phyloP scores from a whole-genome alignment of 129 eudicot species.

The Pseudognaphalium luteoalbum region DNA sequence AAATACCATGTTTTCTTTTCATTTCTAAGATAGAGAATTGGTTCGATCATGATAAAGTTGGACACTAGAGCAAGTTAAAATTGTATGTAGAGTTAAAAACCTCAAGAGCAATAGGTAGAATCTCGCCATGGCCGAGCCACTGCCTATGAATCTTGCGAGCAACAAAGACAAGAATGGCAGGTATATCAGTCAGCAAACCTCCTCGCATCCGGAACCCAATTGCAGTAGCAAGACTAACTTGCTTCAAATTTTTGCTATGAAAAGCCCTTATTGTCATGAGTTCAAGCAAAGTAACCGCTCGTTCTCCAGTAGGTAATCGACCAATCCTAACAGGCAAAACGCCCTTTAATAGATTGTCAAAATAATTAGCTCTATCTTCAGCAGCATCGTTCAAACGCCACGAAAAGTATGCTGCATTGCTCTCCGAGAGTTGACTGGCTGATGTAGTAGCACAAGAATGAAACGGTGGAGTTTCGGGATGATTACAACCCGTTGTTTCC shows the following conservation, averaged over 20 bases:
- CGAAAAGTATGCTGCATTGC: slow-evolving; percentile 73
- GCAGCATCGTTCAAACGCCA: slow-evolving; percentile 65
- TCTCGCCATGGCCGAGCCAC: slow-evolving; percentile 65
- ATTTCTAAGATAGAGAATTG: background rate
- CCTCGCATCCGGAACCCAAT: slow-evolving; percentile 66
- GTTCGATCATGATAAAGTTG: slow-evolving; percentile 11
- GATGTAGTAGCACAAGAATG: slow-evolving; percentile 47
- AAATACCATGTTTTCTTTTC: background rate
- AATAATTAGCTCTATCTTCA: slow-evolving; percentile 68
- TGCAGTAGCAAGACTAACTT: slow-evolving; percentile 80
- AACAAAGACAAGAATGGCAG: slow-evolving; percentile 87
- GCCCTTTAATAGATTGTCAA: slow-evolving; percentile 72
- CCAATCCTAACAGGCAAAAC: slow-evolving; percentile 73
- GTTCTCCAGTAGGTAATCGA: slow-evolving; percentile 62
- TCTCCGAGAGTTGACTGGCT: slow-evolving; percentile 57
- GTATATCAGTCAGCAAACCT: slow-evolving; percentile 69
- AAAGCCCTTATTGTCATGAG: slow-evolving; percentile 80
- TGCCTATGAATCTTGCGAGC: slow-evolving; percentile 72
- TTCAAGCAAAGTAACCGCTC: slow-evolving; percentile 72
- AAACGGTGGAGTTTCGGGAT: slow-evolving; percentile 37
- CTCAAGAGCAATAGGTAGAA: slow-evolving; percentile 79
- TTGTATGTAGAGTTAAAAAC: slow-evolving; percentile 33
- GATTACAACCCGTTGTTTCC: slow-evolving; percentile 40
- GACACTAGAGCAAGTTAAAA: slow-evolving; percentile 27
- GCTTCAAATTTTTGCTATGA: slow-evolving; percentile 64